Base-by-base conservation (phyloP, 1,139 yeast species). In the Scheffersomyces segobiensis region DNA sequence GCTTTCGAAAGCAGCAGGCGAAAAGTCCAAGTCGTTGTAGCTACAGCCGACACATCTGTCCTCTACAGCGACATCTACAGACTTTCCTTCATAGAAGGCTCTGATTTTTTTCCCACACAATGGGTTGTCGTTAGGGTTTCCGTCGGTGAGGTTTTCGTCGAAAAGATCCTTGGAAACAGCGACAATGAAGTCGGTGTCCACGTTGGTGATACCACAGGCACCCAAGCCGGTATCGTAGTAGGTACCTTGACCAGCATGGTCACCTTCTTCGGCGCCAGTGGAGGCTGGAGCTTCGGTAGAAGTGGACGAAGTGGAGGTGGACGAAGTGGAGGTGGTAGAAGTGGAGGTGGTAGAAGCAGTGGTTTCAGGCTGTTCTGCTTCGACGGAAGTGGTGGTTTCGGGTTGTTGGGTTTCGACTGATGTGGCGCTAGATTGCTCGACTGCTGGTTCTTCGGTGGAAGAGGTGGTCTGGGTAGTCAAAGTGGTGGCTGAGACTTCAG, bases 181-280 rank as follows among this genome's bases (percentile, higher is more conserved):
- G 46, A 76, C 81, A 63, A 87, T 80, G 63, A 71, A 72, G 66
- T 87, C 90, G 24, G 77, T 52, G 63, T 80, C 86, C 39, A 75
- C 56, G 74, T 71, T 80, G 61, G 77, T 72, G 58, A 64, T 60
- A 53, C 91, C 91, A 74, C 91, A 87, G 39, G 91, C 86, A 57
- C 90, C 91, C 59, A 86, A 72, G 22, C 87, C 89, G 39, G 85
- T 73, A 54, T 74, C 73, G 75, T 83, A 87, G 79, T 71, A 87
- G 57, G 91, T 87, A 62, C 88, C 90, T 59, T 85, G 77, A 59
- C 91, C 90, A 32, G 76, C 61, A 70, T 64, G 62, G 64, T 55
- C 55, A 32, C 65, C 66, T n/a, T 67, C 50, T 22, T 62, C 55
- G 10, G 68, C 46, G 12, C 68, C 52, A 22, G 69, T 24, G 26